Conservation (phyloP, 768 basidiomycete species). For the Gelatoporia subvermispora region DNA sequence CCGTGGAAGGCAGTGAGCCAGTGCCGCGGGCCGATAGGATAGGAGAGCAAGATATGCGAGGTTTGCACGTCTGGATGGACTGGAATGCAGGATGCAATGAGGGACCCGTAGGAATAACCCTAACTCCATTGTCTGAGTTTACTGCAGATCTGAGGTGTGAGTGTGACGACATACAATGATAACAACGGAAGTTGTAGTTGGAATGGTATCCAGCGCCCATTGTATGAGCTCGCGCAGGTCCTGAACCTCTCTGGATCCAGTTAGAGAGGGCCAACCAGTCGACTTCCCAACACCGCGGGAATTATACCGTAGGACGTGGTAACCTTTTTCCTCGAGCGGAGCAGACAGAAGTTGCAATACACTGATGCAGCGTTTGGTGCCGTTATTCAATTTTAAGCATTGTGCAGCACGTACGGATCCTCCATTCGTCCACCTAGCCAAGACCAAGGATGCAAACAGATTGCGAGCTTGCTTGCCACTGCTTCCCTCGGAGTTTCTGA, state of each 20-base stretch:
- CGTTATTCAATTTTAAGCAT: too few relatives aligned
- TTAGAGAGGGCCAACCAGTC: constrained; percentile 67
- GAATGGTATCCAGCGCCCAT: constrained; percentile 43
- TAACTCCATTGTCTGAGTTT: constrained; percentile 24
- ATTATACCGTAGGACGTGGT: constrained; percentile 67
- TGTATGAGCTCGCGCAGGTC: constrained; percentile 62
- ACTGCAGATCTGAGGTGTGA: neutral
- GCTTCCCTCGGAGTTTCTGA: neutral
- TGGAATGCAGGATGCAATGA: constrained; percentile 66
- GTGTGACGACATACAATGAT: constrained; percentile 47
- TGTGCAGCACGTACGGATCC: constrained; percentile 55
- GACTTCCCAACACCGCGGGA: constrained; percentile 75
- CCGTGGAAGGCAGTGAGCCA: constrained; percentile 68
- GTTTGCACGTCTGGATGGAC: constrained; percentile 47
- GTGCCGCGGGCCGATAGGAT: constrained; percentile 64
- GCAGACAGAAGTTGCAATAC: constrained; percentile 39
- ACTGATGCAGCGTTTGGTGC: constrained; percentile 29
- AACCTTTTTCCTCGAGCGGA: constrained; percentile 40
- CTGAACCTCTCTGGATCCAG: constrained; percentile 62
- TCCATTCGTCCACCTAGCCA: constrained; percentile 74
- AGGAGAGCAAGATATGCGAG: constrained; percentile 68
- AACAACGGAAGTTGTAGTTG: constrained; percentile 44
- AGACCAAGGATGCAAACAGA: constrained; percentile 86
- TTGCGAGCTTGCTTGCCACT: constrained; percentile 42
- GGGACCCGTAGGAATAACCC: constrained; percentile 82